Conservation (phyloP, 371 early-diverging fungal species). For the Umbelopsis sp. region DNA sequence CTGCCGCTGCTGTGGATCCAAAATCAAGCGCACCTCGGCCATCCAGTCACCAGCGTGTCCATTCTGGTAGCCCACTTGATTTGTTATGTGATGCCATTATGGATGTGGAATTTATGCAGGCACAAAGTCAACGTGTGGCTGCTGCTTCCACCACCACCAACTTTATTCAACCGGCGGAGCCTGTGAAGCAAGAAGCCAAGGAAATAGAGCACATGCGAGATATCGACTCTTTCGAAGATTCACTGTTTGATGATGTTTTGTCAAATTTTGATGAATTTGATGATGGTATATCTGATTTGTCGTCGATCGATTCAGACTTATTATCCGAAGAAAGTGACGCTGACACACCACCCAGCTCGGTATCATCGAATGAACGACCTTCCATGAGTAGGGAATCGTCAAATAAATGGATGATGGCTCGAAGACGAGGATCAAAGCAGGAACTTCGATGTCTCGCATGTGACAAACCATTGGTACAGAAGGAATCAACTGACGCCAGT, state of each 20-base stretch:
- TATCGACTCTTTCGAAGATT: conserved; percentile 4
- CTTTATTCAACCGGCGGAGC: background rate
- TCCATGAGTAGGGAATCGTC: conserved; percentile 4
- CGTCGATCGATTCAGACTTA: conserved; percentile 31
- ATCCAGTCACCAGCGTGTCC: conserved; percentile 19
- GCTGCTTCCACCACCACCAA: background rate
- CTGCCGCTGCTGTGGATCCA: background rate
- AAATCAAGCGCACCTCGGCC: background rate
- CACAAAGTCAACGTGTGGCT: conserved; percentile 16
- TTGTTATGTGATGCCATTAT: conserved; percentile 43
- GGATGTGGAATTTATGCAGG: conserved; percentile 35
- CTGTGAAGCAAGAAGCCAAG: background rate
- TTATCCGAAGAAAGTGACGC: conserved; percentile 8
- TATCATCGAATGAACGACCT: conserved; percentile 8
- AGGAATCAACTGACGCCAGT: conserved; percentile 37
- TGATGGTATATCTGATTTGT: conserved; percentile 49
- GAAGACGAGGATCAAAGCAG: conserved; percentile 31
- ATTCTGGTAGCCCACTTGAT: conserved; percentile 34
- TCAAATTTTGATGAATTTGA: conserved; percentile 15
- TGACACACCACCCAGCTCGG: conserved; percentile 7
- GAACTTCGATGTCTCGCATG: conserved; percentile 48
- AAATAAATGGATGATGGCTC: background rate
- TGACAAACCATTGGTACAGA: conserved; percentile 30
- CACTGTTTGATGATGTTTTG: conserved; percentile 33
- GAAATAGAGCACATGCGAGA: conserved; percentile 12